Evolutionary conservation across 208 protist genomes (phyloP).

Genomic region (Entamoeba invadens): DNA sequence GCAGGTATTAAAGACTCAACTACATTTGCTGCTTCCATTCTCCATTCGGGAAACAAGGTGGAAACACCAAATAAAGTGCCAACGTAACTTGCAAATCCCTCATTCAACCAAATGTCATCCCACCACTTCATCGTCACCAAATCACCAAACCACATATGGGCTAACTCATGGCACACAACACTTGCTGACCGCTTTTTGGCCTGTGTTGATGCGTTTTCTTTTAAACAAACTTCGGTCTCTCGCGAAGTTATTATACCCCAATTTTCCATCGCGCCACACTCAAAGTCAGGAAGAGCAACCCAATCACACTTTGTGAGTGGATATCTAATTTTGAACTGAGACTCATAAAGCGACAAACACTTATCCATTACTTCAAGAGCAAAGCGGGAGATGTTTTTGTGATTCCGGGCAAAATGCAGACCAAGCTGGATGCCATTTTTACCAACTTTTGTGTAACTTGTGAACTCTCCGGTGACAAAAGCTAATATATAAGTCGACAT

Average conservation of each 20-base stretch:
- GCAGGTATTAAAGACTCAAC: slow-evolving; percentile 43
- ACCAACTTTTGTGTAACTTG: slow-evolving; percentile 49
- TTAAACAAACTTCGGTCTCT: slow-evolving; percentile 59
- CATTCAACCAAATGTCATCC: slow-evolving; percentile 88
- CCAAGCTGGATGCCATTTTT: neutral
- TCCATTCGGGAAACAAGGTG: slow-evolving; percentile 22
- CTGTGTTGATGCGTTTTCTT: slow-evolving; percentile 25
- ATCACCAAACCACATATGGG: slow-evolving; percentile 61
- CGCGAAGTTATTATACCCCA: slow-evolving; percentile 76
- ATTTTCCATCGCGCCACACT: slow-evolving; percentile 63
- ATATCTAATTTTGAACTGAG: slow-evolving; percentile 64
- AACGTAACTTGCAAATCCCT: slow-evolving; percentile 89
- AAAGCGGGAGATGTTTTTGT: slow-evolving; percentile 47
- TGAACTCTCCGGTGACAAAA: slow-evolving; percentile 68
- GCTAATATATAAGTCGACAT: slow-evolving; percentile 86
- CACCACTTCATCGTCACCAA: slow-evolving; percentile 86
- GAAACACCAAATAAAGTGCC: slow-evolving; percentile 46
- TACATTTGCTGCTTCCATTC: slow-evolving; percentile 43
- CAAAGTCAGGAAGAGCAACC: slow-evolving; percentile 72
- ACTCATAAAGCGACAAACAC: slow-evolving; percentile 39
- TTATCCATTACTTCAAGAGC: slow-evolving; percentile 51
- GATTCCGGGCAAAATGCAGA: slow-evolving; percentile 45
- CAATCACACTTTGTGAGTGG: slow-evolving; percentile 76
- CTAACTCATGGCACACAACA: slow-evolving; percentile 73
- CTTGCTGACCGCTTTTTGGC: slow-evolving; percentile 54